Base-by-base conservation (phyloP, 2,329 filamentous ascomycete species). In the Mollisiaceae sp. region DNA sequence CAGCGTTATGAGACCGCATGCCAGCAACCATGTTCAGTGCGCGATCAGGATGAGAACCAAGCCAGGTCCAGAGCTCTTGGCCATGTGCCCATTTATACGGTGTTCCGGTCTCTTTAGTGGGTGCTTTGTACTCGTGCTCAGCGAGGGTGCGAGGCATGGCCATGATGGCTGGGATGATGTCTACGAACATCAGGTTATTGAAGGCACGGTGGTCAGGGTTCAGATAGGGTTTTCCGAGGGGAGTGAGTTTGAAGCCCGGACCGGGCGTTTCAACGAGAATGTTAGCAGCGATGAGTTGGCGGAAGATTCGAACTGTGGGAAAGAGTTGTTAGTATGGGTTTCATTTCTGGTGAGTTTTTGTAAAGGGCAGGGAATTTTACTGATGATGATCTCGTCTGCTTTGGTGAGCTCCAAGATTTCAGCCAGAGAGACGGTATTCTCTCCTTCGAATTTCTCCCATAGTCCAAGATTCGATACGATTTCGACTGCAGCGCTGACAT, bases 371-470 rank as follows among this genome's bases (percentile, higher is more conserved):
- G 47, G 38, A 56, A 45, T 18, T 15, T 59, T 47, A 71, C 70
- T 65, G 41, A 72, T 68, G n/a, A 72, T 72, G 14, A 70, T 70
- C 38, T 72, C 69, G 55, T 72, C 69, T 18, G 69, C 69, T 41
- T 62, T 59, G 14, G 69, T 71, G 32, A 59, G 22, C 27, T 67
- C 61, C n/a, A 71, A 59, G 18, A 70, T 64, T 52, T 72, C 61
- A 6, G 65, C 64, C 14, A 71, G 22, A 1, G 67, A 64, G 55
- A 72, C 54, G 2, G 58, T 62, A 32, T 70, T 70, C 39, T 65
- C 70, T 58, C 58, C 69, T 58, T 70, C 70, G 41, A 71, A 70
- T 54, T 65, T 69, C 20, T 64, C 59, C 70, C 67, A 71, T 52
- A 71, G 35, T 32, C 59, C 45, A 9, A 71, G 54, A 52, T 70